Conservation (phyloP, 192 early-diverging fungal species). For the Spinellus fusiger region DNA sequence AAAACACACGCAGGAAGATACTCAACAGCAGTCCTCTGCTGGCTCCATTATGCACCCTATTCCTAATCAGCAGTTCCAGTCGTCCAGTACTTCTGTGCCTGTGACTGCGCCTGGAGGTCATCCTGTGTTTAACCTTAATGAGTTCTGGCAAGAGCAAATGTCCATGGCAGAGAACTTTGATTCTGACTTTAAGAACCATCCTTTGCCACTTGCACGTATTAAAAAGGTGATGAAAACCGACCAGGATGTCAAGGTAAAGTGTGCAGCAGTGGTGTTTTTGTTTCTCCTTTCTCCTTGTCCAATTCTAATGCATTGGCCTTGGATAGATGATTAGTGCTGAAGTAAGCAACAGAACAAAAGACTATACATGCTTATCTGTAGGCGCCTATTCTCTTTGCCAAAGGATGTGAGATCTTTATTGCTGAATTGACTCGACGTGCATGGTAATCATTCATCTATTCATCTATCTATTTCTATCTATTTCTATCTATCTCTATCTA, state of each 20-base stretch:
- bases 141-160: slow-evolving; percentile 72
- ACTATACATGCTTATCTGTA: slow-evolving; percentile 43
- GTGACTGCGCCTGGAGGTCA: slow-evolving; percentile 26
- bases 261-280: not conserved
- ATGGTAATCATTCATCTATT: slow-evolving; percentile 42
- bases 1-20: not conserved
- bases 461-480: not conserved
- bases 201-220: slow-evolving; percentile 87
- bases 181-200: slow-evolving; percentile 87
- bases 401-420: slow-evolving; percentile 97
- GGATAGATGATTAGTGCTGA: slow-evolving; percentile 58
- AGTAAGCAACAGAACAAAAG: slow-evolving; percentile 15
- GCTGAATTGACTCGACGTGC: slow-evolving; percentile 78
- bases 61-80: not conserved
- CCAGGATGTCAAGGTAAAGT: slow-evolving; percentile 81
- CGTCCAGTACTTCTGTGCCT: slow-evolving; percentile 2
- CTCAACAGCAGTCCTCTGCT: not conserved
- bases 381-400: slow-evolving; percentile 90
- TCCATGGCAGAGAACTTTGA: slow-evolving; percentile 54
- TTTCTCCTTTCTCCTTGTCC: not conserved
- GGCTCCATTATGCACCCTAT: not conserved
- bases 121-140: slow-evolving; percentile 36
- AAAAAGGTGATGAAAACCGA: slow-evolving; percentile 99
- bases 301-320: slow-evolving; percentile 1
- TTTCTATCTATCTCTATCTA: not conserved